These are phyloP conservation scores for Arabis hirsuta DNA, from an alignment of 345 rosid species.

Conservation along the genomic window DNA sequence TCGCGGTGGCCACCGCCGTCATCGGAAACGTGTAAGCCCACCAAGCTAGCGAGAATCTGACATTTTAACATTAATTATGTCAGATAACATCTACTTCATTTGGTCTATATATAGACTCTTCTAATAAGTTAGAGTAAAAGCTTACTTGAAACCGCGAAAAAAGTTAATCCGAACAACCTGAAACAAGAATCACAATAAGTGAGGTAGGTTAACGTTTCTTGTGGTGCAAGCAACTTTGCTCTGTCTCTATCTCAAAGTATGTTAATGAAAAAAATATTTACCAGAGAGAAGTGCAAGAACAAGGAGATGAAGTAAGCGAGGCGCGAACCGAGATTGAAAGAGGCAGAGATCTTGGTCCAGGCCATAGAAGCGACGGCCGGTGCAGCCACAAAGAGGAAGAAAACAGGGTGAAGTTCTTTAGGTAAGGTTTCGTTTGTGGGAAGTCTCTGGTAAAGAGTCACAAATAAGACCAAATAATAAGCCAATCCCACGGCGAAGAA, in stretches of 20 bases:
- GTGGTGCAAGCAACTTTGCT: constrained; percentile 3
- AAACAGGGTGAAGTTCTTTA: constrained; percentile 94
- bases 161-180: constrained; percentile 80
- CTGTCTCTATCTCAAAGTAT: neutral
- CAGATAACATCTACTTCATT: neutral
- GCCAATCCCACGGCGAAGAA: constrained; percentile 88
- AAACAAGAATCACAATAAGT: constrained; percentile 30
- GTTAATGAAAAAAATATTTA: neutral
- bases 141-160: constrained; percentile 84
- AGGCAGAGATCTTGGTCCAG: constrained; percentile 75
- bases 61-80: constrained; percentile 9
- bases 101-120: neutral
- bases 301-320: constrained; percentile 84
- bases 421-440: constrained; percentile 89
- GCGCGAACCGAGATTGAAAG: constrained; percentile 76
- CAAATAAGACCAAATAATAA: constrained; percentile 82
- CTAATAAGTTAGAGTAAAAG: neutral
- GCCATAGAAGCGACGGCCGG: constrained; percentile 93
- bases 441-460: constrained; percentile 91
- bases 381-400: constrained; percentile 89
- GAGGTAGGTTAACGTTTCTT: constrained; percentile 29
- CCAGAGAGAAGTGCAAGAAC: constrained; percentile 88
- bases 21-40: constrained; percentile 96
- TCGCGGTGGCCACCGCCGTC: constrained; percentile 73
- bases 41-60: constrained; percentile 88